These are phyloP conservation scores for Rhodotorula toruloides DNA, from an alignment of 768 basidiomycete species.

Conservation along the genomic window DNA sequence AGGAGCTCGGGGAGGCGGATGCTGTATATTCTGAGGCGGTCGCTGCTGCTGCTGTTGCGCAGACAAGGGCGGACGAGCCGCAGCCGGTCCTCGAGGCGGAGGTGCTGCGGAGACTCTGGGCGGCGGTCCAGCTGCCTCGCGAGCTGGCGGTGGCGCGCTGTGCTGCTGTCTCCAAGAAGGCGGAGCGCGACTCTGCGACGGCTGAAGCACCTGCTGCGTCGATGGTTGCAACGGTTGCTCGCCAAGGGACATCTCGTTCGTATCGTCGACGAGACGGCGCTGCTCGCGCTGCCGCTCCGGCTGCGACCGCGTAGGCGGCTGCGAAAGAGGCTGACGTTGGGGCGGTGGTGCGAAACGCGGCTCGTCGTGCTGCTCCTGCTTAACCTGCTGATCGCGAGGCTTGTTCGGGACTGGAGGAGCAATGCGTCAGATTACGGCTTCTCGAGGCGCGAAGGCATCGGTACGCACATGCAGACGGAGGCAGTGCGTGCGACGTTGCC, in stretches of 20 bases:
- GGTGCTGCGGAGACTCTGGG: background rate
- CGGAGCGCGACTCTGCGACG: background rate
- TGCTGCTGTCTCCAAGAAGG: background rate
- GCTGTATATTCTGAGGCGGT: conserved; percentile 5
- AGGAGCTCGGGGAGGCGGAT: background rate
- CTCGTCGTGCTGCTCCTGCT: background rate
- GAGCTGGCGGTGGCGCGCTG: background rate
- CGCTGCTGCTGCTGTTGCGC: background rate
- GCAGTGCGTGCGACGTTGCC: background rate
- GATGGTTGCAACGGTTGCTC: background rate
- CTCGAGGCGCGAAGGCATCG: background rate
- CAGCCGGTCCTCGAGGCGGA: no score
- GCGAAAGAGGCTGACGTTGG: no score
- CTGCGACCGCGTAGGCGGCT: no score
- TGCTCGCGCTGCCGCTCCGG: background rate
- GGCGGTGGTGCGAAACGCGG: no score
- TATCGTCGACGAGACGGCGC: conserved; percentile 3
- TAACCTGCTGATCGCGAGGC: no score
- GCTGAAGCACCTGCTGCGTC: background rate
- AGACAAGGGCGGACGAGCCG: background rate
- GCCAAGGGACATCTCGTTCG: conserved; percentile 10
- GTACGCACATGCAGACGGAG: background rate
- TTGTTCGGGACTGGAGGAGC: background rate
- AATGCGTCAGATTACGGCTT: background rate
- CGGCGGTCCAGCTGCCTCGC: background rate